Conservation (phyloP, 2,329 filamentous ascomycete genomes). For the Onygena corvina region DNA sequence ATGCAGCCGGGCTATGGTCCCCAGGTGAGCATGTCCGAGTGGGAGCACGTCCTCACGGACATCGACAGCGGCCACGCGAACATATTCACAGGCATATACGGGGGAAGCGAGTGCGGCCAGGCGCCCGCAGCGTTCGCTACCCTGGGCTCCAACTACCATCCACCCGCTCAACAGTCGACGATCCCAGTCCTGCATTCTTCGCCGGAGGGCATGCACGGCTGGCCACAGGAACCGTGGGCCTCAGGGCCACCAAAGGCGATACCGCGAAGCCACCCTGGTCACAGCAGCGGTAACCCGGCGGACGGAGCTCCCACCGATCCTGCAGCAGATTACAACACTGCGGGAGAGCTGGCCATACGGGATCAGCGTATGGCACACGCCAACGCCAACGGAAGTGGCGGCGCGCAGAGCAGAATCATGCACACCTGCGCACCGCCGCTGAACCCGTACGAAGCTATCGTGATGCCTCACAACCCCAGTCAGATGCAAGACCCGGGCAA, state of each 20-base stretch:
- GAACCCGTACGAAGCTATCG: slow-evolving; percentile 11
- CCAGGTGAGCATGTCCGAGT: slow-evolving; percentile 54
- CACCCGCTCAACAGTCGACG: slow-evolving; percentile 8
- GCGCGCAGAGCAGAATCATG: not conserved
- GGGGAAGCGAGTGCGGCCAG: slow-evolving; percentile 31
- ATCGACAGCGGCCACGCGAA: slow-evolving; percentile 71
- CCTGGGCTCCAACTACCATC: slow-evolving; percentile 10
- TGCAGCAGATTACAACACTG: not conserved
- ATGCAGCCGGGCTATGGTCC: slow-evolving; percentile 23
- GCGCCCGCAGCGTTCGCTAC: slow-evolving; percentile 12
- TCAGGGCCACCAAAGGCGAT: slow-evolving; percentile 29
- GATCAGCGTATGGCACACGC: slow-evolving; percentile 3
- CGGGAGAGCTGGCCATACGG: not conserved
- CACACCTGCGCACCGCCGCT: slow-evolving; percentile 4
- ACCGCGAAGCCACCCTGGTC: slow-evolving; percentile 28
- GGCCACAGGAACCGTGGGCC: slow-evolving; percentile 31
- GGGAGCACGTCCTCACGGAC: slow-evolving; percentile 68
- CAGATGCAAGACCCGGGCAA: slow-evolving; percentile 13
- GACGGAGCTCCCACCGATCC: not conserved
- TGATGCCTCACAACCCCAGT: slow-evolving; percentile 12
- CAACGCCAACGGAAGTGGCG: not conserved
- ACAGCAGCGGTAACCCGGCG: not conserved
- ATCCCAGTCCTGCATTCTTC: slow-evolving; percentile 13
- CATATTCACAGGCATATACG: slow-evolving; percentile 50
- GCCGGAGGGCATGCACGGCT: slow-evolving; percentile 24